These are phyloP conservation scores for Rostrohypoxylon terebratum DNA, from an alignment of 495 filamentous ascomycete species.

Conservation along the genomic window DNA sequence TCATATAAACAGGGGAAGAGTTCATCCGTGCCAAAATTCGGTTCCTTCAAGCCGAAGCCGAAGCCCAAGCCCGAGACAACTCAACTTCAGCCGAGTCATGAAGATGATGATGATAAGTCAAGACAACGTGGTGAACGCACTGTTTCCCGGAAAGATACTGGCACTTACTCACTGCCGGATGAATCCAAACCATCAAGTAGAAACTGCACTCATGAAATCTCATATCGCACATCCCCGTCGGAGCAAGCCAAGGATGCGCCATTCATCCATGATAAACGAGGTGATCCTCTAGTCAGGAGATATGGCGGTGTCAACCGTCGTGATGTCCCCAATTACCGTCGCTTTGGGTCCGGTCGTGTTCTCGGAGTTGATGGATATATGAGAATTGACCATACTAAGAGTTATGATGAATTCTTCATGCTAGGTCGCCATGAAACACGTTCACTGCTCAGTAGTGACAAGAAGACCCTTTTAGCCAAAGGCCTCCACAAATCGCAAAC, in stretches of 20 bases:
- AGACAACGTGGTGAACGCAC: slow-evolving; percentile 18
- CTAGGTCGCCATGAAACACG: slow-evolving; percentile 38
- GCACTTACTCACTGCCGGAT: slow-evolving; percentile 33
- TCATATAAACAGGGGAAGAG: slow-evolving; percentile 49
- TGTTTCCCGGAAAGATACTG: slow-evolving; percentile 14
- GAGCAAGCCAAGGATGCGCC: slow-evolving; percentile 36
- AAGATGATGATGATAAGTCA: slow-evolving; percentile 31
- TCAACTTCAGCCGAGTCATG: slow-evolving; percentile 33
- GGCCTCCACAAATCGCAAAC: slow-evolving; percentile 43
- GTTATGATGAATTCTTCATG: slow-evolving; percentile 54
- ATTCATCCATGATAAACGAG: slow-evolving; percentile 57
- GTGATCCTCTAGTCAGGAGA: slow-evolving; percentile 57
- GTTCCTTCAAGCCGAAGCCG: slow-evolving; percentile 72
- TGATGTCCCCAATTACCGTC: slow-evolving; percentile 56
- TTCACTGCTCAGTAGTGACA: slow-evolving; percentile 56
- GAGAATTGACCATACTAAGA: slow-evolving; percentile 50
- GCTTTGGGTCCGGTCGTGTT: slow-evolving; percentile 55
- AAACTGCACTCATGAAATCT: slow-evolving; percentile 45
- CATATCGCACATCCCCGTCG: slow-evolving; percentile 43
- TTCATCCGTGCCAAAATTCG: slow-evolving; percentile 70
- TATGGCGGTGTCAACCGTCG: slow-evolving; percentile 59
- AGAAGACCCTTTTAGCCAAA: slow-evolving; percentile 48
- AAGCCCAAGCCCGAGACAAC: slow-evolving; percentile 60
- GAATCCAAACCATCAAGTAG: slow-evolving; percentile 45
- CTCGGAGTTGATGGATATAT: slow-evolving; percentile 55